These are phyloP conservation scores for Tetrapisispora phaffii DNA, from an alignment of 805 yeast genomes.

Conservation along the genomic window DNA sequence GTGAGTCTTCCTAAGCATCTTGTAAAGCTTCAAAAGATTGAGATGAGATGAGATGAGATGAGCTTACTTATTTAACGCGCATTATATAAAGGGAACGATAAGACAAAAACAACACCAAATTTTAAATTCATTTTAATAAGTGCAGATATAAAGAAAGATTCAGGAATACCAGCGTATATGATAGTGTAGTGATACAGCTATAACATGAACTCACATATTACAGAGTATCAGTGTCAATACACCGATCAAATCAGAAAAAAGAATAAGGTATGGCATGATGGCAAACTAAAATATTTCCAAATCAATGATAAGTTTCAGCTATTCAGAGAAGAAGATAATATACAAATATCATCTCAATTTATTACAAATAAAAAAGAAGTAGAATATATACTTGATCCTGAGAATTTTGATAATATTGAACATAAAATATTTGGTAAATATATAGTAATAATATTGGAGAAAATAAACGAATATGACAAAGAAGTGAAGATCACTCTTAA, in stretches of 20 bases:
- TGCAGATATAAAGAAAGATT: not conserved
- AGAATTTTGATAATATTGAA: slow-evolving; percentile 18
- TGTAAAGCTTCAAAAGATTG: too few relatives aligned
- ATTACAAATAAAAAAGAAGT: slow-evolving; percentile 19
- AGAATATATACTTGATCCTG: slow-evolving; percentile 12
- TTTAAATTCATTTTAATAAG: not conserved
- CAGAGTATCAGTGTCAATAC: slow-evolving; percentile 26
- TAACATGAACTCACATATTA: slow-evolving; percentile 14
- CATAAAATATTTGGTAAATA: slow-evolving; percentile 22
- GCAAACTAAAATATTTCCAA: slow-evolving; percentile 18
- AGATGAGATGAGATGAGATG: not conserved
- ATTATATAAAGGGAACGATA: not conserved
- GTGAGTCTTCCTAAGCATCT: too few relatives aligned
- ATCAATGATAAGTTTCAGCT: slow-evolving; percentile 17
- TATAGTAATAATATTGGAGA: slow-evolving; percentile 18
- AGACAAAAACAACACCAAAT: not conserved
- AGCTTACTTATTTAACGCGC: not conserved
- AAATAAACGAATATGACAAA: slow-evolving; percentile 10
- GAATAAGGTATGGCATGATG: slow-evolving; percentile 30
- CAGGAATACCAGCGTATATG: not conserved
- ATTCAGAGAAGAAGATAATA: slow-evolving; percentile 17
- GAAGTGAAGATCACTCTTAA: slow-evolving; percentile 9
- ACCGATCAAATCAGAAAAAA: slow-evolving; percentile 26
- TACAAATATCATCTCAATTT: slow-evolving; percentile 17
- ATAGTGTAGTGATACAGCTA: not conserved